Evolutionary conservation across 768 basidiomycete species (phyloP).

Genomic region (Phlegmacium glaucopus): DNA sequence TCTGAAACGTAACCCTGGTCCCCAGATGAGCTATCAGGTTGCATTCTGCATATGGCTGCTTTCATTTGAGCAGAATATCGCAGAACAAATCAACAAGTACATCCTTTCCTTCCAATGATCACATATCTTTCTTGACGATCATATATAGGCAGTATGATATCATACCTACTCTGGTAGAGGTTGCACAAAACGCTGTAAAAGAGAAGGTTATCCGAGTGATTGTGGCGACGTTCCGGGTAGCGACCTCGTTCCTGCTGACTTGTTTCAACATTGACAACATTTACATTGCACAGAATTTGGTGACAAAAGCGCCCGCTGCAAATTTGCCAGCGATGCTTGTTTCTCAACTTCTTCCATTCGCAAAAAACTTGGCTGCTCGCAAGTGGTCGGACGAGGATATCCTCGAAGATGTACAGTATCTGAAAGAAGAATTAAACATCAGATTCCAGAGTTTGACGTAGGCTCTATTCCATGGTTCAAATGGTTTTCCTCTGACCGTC

Average conservation of each 20-base stretch:
- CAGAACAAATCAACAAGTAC: slow-evolving; percentile 85
- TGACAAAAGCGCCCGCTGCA: slow-evolving; percentile 81
- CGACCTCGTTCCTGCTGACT: neutral
- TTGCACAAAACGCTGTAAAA: slow-evolving; percentile 88
- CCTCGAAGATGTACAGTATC: slow-evolving; percentile 84
- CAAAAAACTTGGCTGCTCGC: slow-evolving; percentile 74
- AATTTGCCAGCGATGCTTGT: slow-evolving; percentile 95
- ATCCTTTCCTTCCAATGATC: slow-evolving; percentile 12
- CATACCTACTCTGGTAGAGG: slow-evolving; percentile 76
- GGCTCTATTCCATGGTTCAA: slow-evolving; percentile 20
- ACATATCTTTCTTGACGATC: neutral
- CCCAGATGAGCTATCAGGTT: slow-evolving; percentile 96
- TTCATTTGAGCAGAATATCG: slow-evolving; percentile 84
- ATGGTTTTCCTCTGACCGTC: neutral
- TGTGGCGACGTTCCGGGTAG: slow-evolving; percentile 85
- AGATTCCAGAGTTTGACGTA: slow-evolving; percentile 91
- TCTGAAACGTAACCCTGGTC: slow-evolving; percentile 73
- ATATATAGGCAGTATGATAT: slow-evolving; percentile 78
- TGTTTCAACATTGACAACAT: neutral
- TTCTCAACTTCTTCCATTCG: slow-evolving; percentile 80
- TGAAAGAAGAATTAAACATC: slow-evolving; percentile 79
- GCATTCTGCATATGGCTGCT: slow-evolving; percentile 92
- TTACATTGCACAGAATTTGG: slow-evolving; percentile 71
- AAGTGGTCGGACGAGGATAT: slow-evolving; percentile 98
- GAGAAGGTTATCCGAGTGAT: slow-evolving; percentile 96